Conservation (phyloP, 2,329 filamentous ascomycete genomes). For the Fusarium sp. region DNA sequence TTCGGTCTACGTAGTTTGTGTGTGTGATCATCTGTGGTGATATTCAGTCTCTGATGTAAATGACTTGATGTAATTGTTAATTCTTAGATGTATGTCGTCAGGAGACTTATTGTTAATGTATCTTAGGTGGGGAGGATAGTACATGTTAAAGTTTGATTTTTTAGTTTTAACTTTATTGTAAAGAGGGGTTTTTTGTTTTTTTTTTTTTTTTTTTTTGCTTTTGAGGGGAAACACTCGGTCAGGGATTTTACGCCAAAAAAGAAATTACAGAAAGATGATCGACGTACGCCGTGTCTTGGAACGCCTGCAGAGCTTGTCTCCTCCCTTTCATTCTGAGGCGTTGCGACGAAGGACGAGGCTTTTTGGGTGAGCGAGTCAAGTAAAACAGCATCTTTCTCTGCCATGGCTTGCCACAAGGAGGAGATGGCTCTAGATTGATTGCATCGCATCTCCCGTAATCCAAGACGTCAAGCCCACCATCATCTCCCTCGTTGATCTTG, state of each 20-base stretch:
- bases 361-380: not conserved
- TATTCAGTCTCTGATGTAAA: too few species aligned
- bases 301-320: constrained; percentile 2
- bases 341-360: not conserved
- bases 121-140: too few species aligned
- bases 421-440: not conserved
- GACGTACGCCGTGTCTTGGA: not conserved
- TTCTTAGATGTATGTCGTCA: too few species aligned
- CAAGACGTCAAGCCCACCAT: not conserved
- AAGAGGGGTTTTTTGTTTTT: too few species aligned
- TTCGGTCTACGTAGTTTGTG: too few species aligned
- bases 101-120: too few species aligned
- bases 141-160: too few species aligned
- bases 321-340: not conserved
- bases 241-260: not conserved
- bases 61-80: too few species aligned
- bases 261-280: not conserved
- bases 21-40: too few species aligned
- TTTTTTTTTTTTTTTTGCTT: not conserved
- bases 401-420: not conserved
- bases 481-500: not conserved
- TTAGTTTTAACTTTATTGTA: too few species aligned
- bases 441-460: not conserved
- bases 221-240: not conserved
- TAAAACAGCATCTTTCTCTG: not conserved